A percentile compares a stretch with the other conserved stretches of the same genome.
Conservation (phyloP, 192 early-diverging fungal genomes). For the Dissophora globulifera region DNA sequence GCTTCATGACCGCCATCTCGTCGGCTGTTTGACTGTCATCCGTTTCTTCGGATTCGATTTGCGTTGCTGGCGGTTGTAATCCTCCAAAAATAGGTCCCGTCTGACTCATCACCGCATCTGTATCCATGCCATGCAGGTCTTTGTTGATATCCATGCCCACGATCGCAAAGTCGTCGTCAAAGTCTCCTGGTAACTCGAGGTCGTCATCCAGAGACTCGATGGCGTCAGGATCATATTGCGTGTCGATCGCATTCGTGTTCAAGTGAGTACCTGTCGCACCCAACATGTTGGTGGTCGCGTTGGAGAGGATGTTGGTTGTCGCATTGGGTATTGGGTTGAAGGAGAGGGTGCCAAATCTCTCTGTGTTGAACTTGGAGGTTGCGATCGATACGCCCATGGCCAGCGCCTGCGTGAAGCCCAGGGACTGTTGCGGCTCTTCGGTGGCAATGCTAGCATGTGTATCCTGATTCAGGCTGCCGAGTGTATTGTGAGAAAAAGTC, state of each 20-base stretch:
- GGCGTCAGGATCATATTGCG: neutral
- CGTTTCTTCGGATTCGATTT: neutral
- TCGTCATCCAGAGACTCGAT: constrained; percentile 10
- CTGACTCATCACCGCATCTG: constrained; percentile 1
- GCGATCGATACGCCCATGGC: constrained; percentile 20
- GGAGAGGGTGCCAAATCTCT: constrained; percentile 22
- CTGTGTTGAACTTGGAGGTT: constrained; percentile 42
- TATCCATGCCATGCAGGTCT: neutral
- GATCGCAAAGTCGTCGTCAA: constrained; percentile 22
- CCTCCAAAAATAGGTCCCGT: neutral
- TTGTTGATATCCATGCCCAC: constrained; percentile 7
- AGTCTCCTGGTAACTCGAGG: constrained; percentile 2
- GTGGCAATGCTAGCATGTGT: neutral
- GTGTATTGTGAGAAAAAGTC: neutral
- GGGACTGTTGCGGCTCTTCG: neutral
- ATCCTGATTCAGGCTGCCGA: neutral
- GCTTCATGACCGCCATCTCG: constrained; percentile 1
- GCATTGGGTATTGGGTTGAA: constrained; percentile 1
- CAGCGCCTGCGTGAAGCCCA: constrained; percentile 19
- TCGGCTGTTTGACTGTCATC: neutral
- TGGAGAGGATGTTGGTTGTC: neutral
- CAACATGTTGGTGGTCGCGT: no score
- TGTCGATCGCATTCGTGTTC: neutral
- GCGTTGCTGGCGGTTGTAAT: neutral
- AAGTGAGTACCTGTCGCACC: neutral